Evolutionary conservation across 257 asterid genomes (phyloP).

Genomic region (Fraxinus pennsylvanica): DNA sequence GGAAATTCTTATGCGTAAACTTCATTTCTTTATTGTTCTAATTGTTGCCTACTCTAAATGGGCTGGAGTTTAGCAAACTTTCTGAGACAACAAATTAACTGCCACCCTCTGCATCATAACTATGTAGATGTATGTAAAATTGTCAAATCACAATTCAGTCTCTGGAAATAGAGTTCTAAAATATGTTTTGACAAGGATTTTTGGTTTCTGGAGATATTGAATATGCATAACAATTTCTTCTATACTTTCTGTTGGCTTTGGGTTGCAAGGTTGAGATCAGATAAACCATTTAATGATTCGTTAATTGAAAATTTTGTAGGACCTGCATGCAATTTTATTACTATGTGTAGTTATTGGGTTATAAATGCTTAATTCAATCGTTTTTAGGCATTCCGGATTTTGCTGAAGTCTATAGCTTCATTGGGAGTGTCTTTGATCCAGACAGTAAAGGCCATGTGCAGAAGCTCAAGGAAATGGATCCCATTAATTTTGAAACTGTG

Average conservation of each 20-base stretch:
- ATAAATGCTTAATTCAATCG: constrained; percentile 15
- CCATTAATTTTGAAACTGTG: constrained; percentile 89
- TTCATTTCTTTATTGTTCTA: background rate
- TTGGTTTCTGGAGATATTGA: background rate
- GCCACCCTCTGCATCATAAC: background rate
- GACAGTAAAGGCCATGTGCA: constrained; percentile 66
- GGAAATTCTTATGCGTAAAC: background rate
- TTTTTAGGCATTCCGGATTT: constrained; percentile 83
- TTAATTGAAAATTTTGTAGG: background rate
- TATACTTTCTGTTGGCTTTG: constrained; percentile 2
- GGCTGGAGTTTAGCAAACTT: background rate
- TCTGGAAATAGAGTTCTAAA: background rate
- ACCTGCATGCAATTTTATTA: constrained; percentile 4
- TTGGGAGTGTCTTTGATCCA: constrained; percentile 95
- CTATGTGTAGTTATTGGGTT: background rate
- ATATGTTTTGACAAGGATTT: background rate
- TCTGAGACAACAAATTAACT: background rate
- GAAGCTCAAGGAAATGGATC: constrained; percentile 99
- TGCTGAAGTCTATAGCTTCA: constrained; percentile 90
- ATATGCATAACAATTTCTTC: background rate
- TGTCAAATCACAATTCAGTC: background rate
- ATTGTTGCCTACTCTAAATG: background rate
- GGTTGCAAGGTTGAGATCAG: background rate
- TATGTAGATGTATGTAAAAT: no score
- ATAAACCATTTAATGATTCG: constrained; percentile 13